These are phyloP conservation scores for Laburnicola sp. DNA, from an alignment of 2,329 filamentous ascomycete species.

Conservation along the genomic window DNA sequence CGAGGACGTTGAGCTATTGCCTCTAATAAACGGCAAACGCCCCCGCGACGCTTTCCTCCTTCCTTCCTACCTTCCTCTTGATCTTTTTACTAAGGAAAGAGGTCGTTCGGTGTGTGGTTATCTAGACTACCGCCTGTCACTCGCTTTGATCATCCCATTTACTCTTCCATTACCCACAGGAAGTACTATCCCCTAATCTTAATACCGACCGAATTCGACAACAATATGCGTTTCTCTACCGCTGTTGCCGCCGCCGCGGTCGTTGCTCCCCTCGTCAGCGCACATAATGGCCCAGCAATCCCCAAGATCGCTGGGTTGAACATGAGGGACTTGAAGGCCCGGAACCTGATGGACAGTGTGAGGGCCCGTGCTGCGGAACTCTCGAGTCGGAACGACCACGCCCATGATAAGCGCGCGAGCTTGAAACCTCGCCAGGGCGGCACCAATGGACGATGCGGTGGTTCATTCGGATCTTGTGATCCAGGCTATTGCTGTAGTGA, in stretches of 20 bases:
- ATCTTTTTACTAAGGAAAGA: constrained; percentile 21
- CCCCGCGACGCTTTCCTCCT: constrained; percentile 12
- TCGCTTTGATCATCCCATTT: constrained; percentile 28
- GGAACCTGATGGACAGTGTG: constrained; percentile 35
- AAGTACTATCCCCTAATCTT: constrained; percentile 31
- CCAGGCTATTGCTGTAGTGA: constrained; percentile 42
- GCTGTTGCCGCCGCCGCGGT: constrained; percentile 35
- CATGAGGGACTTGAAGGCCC: constrained; percentile 40
- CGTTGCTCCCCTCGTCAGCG: constrained; percentile 33
- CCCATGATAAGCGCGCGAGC: constrained; percentile 22
- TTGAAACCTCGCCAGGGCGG: constrained; percentile 34
- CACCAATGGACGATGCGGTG: constrained; percentile 38
- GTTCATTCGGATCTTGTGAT: constrained; percentile 32
- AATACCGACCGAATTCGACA: constrained; percentile 8
- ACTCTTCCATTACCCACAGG: constrained; percentile 10
- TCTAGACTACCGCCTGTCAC: constrained; percentile 34
- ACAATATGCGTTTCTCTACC: constrained; percentile 40
- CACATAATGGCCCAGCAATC: constrained; percentile 34
- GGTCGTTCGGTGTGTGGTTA: constrained; percentile 34
- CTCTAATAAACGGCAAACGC: background rate
- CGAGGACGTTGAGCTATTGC: too few relatives aligned
- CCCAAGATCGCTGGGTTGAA: constrained; percentile 42
- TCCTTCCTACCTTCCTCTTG: constrained; percentile 13
- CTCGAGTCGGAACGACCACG: constrained; percentile 17
- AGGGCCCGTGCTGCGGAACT: constrained; percentile 30